phyloP scores from a whole-genome alignment of 2,329 filamentous ascomycete species.

The Cytospora mali region DNA sequence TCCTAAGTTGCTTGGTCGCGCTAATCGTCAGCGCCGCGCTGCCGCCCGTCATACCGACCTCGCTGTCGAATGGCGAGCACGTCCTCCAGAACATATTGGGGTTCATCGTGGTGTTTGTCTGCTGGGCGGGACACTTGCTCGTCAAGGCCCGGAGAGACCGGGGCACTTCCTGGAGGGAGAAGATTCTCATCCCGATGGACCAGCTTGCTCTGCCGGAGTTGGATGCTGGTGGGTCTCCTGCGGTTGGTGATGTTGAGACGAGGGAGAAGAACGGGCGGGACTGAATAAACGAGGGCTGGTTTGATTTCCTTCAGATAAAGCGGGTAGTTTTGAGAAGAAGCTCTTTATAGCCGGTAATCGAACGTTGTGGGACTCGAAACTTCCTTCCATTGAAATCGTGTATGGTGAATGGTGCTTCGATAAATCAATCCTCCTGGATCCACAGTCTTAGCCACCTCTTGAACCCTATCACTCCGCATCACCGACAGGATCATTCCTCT shows the following conservation, averaged over 20 bases:
- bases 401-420: not conserved
- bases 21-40: slow-evolving; percentile 36
- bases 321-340: no score
- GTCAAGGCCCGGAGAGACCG: not conserved
- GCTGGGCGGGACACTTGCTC: slow-evolving; percentile 12
- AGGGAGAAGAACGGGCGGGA: no score
- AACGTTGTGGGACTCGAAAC: not conserved
- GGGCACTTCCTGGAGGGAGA: not conserved
- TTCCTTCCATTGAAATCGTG: not conserved
- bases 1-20: slow-evolving; percentile 36
- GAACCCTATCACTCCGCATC: slow-evolving; percentile 5
- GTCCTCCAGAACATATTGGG: slow-evolving; percentile 14
- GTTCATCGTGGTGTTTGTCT: slow-evolving; percentile 13
- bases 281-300: no score
- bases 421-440: not conserved
- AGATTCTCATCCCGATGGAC: slow-evolving; percentile 6
- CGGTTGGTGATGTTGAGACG: not conserved
- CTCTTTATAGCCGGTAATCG: no score
- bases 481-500: slow-evolving; percentile 24
- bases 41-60: slow-evolving; percentile 25
- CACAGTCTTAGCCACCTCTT: no score
- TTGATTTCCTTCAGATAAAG: no score
- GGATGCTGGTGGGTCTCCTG: not conserved
- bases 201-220: slow-evolving; percentile 15
- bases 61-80: slow-evolving; percentile 24